Evolutionary conservation across 2,329 filamentous ascomycete genomes (phyloP).

Genomic region (Fusarium sp.): DNA sequence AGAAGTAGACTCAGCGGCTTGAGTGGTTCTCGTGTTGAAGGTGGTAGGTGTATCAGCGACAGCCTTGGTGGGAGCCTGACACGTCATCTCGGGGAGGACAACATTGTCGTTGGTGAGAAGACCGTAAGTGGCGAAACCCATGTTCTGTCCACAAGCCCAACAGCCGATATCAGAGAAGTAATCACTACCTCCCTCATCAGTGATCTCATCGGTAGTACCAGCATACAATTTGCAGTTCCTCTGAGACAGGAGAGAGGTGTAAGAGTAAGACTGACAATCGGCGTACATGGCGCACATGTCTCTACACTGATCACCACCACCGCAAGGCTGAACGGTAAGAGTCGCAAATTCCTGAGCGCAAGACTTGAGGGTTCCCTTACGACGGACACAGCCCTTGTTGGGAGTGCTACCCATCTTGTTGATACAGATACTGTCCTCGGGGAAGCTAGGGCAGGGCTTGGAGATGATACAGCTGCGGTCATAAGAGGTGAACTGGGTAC

Average conservation of each 20-base stretch:
- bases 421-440: background rate
- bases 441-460: background rate
- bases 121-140: conserved; percentile 1
- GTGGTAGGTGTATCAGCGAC: background rate
- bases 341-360: background rate
- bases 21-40: background rate
- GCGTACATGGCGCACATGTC: conserved; percentile 6
- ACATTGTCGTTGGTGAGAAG: background rate
- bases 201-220: background rate
- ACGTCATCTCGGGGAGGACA: background rate
- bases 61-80: background rate
- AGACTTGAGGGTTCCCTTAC: conserved; percentile 3
- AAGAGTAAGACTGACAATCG: conserved; percentile 3
- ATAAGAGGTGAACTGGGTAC: background rate
- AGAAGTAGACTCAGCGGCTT: background rate
- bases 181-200: background rate
- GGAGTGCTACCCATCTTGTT: conserved; percentile 5
- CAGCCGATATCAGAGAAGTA: conserved; percentile 7
- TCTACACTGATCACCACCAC: background rate
- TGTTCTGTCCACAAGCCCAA: conserved; percentile 12
- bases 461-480: conserved; percentile 4
- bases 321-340: background rate
- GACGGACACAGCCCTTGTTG: background rate
- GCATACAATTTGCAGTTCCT: background rate
- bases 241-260: background rate